Percentiles rank a stretch among this genome's conserved stretches.
phyloP scores from a whole-genome alignment of 2,329 filamentous ascomycete genomes.

The Diaporthe helianthi region DNA sequence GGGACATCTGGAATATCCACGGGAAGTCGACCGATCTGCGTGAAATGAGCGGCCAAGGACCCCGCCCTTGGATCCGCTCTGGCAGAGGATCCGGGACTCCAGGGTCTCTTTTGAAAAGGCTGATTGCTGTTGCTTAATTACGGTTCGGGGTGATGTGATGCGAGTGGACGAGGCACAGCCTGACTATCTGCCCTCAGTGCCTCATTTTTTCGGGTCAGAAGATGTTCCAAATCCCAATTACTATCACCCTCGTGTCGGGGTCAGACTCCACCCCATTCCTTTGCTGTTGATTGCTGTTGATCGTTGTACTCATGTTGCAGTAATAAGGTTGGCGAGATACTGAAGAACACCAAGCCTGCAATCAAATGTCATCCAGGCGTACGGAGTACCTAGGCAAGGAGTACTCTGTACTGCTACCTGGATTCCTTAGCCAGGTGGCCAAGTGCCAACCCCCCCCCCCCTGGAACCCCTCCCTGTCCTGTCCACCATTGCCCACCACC shows the following conservation, averaged over 20 bases:
- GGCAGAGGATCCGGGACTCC: not conserved
- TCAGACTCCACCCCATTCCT: not conserved
- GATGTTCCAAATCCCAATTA: constrained; percentile 8
- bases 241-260: not conserved
- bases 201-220: not conserved
- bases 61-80: constrained; percentile 15
- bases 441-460: not conserved
- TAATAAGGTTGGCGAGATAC: constrained; percentile 26
- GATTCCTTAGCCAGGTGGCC: not conserved
- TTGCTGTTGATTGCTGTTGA: constrained; percentile 11
- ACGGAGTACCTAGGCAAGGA: not conserved
- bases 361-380: constrained; percentile 14
- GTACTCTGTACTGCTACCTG: too few relatives aligned
- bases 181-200: not conserved
- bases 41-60: constrained; percentile 15
- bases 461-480: not conserved
- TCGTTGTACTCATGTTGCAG: constrained; percentile 23
- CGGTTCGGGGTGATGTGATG: constrained; percentile 18
- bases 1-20: constrained; percentile 17
- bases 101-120: not conserved
- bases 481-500: not conserved
- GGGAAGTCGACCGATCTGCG: constrained; percentile 22
- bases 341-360: constrained; percentile 23
- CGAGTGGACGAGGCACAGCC: constrained; percentile 8
- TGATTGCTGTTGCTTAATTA: constrained; percentile 10